A percentile compares a stretch with the other conserved stretches of the same genome.
These are phyloP conservation scores for Tuber microsphaerosporum DNA, from an alignment of 495 filamentous ascomycete genomes.

Conservation along the genomic window DNA sequence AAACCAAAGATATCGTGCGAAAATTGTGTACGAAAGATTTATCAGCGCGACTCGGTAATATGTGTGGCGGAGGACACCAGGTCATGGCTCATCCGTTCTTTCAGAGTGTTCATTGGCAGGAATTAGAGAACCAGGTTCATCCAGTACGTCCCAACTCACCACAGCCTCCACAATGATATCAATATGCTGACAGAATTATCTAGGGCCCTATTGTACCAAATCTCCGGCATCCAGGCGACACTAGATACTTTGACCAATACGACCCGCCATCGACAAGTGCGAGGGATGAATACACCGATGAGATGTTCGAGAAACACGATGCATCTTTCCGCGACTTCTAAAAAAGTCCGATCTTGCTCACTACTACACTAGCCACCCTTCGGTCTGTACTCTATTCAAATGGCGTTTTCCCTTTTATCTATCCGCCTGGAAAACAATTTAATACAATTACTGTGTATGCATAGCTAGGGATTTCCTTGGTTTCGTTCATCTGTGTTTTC, in stretches of 20 bases:
- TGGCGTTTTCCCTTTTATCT: not conserved
- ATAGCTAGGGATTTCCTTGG: not conserved
- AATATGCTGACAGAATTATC: slow-evolving; percentile 49
- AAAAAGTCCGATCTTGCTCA: not conserved
- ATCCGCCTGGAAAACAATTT: not conserved
- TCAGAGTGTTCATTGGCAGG: slow-evolving; percentile 73
- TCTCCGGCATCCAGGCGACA: slow-evolving; percentile 71
- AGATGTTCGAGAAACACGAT: slow-evolving; percentile 37
- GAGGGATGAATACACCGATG: slow-evolving; percentile 31
- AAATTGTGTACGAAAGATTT: slow-evolving; percentile 84
- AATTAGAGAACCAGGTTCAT: slow-evolving; percentile 52
- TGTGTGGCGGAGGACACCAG: slow-evolving; percentile 68
- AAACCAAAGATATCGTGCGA: slow-evolving; percentile 76
- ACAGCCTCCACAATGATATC: not conserved
- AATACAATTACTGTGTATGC: not conserved
- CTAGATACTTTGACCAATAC: slow-evolving; percentile 86
- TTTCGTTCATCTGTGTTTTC: not conserved
- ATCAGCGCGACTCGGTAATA: slow-evolving; percentile 78
- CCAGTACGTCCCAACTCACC: slow-evolving; percentile 13
- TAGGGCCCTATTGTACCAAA: slow-evolving; percentile 82
- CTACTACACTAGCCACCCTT: not conserved
- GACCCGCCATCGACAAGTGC: slow-evolving; percentile 41
- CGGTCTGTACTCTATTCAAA: not conserved
- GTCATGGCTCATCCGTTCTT: slow-evolving; percentile 91
- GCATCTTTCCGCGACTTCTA: slow-evolving; percentile 29